Conservation (phyloP, 345 rosid species). For the Hevea brasiliensis region DNA sequence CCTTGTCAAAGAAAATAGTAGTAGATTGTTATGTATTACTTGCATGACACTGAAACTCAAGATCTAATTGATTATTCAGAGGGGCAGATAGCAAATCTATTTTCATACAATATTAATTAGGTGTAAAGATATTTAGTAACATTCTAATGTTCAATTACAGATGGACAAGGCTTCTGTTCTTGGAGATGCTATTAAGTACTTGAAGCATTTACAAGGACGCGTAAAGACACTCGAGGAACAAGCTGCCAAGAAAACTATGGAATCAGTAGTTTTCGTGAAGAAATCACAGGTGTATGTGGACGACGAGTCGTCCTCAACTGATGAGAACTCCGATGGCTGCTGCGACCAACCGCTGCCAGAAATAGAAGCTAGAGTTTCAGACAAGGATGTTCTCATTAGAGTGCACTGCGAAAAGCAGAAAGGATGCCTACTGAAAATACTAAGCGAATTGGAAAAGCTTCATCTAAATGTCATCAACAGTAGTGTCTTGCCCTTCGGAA, state of each 20-base stretch:
- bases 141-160: slow-evolving; percentile 28
- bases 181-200: slow-evolving; percentile 58
- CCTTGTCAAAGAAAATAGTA: background rate
- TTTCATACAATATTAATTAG: too few species aligned
- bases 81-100: too few species aligned
- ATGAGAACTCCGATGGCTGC: slow-evolving; percentile 23
- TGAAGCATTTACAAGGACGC: slow-evolving; percentile 69
- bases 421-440: slow-evolving; percentile 39
- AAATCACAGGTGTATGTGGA: slow-evolving; percentile 42
- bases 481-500: slow-evolving; percentile 57
- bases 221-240: slow-evolving; percentile 55
- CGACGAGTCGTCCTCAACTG: slow-evolving; percentile 40
- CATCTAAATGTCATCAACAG: slow-evolving; percentile 45
- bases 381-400: slow-evolving; percentile 55
- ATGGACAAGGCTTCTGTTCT: slow-evolving; percentile 71
- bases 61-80: too few species aligned
- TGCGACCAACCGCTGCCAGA: slow-evolving; percentile 42
- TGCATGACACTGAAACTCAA: too few species aligned
- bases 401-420: slow-evolving; percentile 62
- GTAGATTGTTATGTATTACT: too few species aligned
- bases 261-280: slow-evolving; percentile 54
- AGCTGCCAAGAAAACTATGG: slow-evolving; percentile 42
- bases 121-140: background rate
- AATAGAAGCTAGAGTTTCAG: slow-evolving; percentile 63
- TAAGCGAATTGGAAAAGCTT: slow-evolving; percentile 51